phyloP scores from a whole-genome alignment of 2,329 filamentous ascomycete species.

The Parafenestella ontariensis region DNA sequence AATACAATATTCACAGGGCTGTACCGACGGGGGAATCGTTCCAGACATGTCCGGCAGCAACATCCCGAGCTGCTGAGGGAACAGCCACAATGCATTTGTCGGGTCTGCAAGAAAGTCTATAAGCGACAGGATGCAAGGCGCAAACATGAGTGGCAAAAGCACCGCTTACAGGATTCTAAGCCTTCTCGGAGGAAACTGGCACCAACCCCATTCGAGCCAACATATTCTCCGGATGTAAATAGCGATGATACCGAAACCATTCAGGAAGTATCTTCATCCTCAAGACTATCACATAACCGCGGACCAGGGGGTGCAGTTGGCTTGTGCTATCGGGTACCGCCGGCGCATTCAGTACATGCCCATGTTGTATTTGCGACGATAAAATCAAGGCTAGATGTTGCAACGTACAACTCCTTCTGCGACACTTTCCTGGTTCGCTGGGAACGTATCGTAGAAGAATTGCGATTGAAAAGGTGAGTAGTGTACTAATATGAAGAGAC shows the following conservation, averaged over 20 bases:
- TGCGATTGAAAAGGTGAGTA: conserved; percentile 3
- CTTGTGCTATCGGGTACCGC: neutral
- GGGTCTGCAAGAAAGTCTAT: conserved; percentile 1
- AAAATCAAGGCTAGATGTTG: neutral
- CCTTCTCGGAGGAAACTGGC: conserved; percentile 1
- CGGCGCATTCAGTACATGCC: neutral
- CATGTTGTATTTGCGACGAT: neutral
- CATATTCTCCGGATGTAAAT: neutral
- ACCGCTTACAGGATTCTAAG: conserved; percentile 2
- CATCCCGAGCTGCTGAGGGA: neutral
- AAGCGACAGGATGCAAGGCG: conserved; percentile 9
- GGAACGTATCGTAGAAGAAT: neutral
- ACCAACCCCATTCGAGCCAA: neutral
- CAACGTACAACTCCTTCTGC: neutral
- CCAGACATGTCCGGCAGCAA: conserved; percentile 4
- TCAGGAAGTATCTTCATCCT: neutral
- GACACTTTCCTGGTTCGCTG: neutral
- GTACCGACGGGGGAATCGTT: conserved; percentile 3
- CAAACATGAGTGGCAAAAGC: conserved; percentile 13
- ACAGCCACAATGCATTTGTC: conserved; percentile 2
- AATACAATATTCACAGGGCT: neutral
- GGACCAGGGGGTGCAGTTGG: too few relatives aligned
- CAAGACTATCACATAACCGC: neutral
- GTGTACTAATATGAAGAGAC: neutral
- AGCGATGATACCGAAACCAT: neutral